Percentiles rank a stretch among this genome's conserved stretches.
Evolutionary conservation across 2,329 filamentous ascomycete genomes (phyloP).

Genomic region (Stromatinia cepivora): DNA sequence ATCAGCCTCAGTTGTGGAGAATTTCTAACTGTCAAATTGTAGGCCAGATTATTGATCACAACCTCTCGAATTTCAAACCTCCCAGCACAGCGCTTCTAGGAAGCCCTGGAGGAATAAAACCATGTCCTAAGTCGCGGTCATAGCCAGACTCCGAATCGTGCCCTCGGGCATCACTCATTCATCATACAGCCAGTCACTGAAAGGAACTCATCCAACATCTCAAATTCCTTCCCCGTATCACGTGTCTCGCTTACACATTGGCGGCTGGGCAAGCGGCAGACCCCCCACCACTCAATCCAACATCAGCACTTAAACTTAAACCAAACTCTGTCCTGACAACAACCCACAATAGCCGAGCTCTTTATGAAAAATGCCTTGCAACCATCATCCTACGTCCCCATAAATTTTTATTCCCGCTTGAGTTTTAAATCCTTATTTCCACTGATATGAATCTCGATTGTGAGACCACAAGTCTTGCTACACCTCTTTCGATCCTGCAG

Average conservation of each 20-base stretch:
- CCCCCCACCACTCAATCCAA: background rate
- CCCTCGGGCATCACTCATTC: background rate
- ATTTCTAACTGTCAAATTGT: background rate
- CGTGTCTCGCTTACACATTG: conserved; percentile 2
- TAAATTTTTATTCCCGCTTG: background rate
- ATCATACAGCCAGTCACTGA: too few species aligned
- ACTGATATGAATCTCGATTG: background rate
- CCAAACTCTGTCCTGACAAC: background rate
- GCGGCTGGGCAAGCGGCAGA: background rate
- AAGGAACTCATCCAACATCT: background rate
- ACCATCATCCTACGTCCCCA: background rate
- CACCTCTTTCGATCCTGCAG: background rate
- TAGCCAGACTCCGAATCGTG: background rate
- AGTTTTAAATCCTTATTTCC: background rate
- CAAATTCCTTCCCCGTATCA: background rate
- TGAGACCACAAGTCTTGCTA: background rate
- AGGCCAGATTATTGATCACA: background rate
- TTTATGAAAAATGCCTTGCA: background rate
- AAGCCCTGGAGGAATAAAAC: background rate
- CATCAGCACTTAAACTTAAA: background rate
- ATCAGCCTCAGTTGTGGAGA: background rate
- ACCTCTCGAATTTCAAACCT: background rate
- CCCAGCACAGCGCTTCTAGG: background rate
- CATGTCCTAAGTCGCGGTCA: background rate
- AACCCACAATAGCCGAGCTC: background rate